Evolutionary conservation across 2,329 filamentous ascomycete species (phyloP), one percentile per base, ranked within the genome.

Genomic region (Raffaelea albimanens): DNA sequence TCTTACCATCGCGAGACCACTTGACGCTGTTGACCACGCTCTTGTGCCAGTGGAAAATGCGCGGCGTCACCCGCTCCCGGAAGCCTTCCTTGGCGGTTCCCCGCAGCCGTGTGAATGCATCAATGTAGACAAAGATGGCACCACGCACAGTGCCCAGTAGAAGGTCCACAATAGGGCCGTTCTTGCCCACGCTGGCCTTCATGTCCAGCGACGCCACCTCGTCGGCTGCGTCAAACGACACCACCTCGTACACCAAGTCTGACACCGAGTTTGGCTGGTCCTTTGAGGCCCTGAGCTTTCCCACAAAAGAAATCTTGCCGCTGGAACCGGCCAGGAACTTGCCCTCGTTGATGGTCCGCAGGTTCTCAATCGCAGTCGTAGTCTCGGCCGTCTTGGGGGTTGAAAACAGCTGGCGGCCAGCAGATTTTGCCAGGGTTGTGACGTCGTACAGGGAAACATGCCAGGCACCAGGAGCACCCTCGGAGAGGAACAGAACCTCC

Each of bases 41-140:
- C 57, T 89, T 78, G 64, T 98, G 93, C 93, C 93, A 98, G 63
- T 97, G 93, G 46, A 90, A 72, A 53, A 83, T 85, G 48, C 83
- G 80, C 31, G 73, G 73, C 50, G 73, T 71, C 21, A 79, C 61
- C 20, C 19, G 76, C 71, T 38, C 77, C 64, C 57, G 33, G 65
- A 64, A 2, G 62, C 16, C 23, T 13, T 14, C 4, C 22, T 18
- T 31, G 22, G 14, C 19, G 19, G 5, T 8, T 16, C 7, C 21
- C 22, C 72, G 72, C 34, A 86, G 68, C 52, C 77, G 77, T 48
- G 68, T 63, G 10, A 91, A 59, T 16, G 89, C 68, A 63, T 95
- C 85, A 52, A 83, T 79, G 62, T 95, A 95, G n/a, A 90, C 67
- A 58, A 87, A 79, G 40, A 97, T 85, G 21, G 78, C 76, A 54